A percentile compares a stretch with the other conserved stretches of the same genome.
Conservation (phyloP, 2,329 filamentous ascomycete species). For the Botrytis medusae region DNA sequence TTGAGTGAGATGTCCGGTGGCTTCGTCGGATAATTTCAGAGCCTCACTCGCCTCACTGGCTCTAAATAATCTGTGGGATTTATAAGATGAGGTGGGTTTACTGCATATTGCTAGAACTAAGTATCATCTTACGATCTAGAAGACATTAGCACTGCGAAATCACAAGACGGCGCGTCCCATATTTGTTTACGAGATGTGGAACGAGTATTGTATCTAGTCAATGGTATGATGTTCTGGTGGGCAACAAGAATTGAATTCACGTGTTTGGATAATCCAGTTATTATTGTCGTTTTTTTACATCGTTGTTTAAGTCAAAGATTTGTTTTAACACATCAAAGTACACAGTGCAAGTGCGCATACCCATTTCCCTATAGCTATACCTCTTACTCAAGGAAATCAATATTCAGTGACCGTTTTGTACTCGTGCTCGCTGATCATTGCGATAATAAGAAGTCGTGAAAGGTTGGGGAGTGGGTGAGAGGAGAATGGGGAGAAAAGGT, state of each 20-base stretch:
- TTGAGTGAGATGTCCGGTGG: neutral
- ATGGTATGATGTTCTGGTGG: neutral
- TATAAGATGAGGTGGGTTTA: neutral
- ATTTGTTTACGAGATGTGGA: neutral
- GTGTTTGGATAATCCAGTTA: neutral
- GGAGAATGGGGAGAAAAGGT: neutral
- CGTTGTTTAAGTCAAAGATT: neutral
- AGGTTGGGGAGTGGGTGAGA: neutral
- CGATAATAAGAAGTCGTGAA: neutral
- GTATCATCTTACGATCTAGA: neutral
- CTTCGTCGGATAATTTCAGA: neutral
- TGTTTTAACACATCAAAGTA: neutral
- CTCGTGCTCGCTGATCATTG: neutral
- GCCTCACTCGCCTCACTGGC: neutral
- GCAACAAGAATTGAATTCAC: neutral
- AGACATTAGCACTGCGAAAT: neutral
- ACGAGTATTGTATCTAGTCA: neutral
- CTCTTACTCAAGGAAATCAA: neutral
- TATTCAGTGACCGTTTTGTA: neutral
- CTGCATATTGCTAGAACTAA: neutral
- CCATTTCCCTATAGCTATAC: too few relatives aligned
- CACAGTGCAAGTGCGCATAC: neutral
- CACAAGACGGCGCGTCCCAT: neutral
- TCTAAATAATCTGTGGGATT: neutral
- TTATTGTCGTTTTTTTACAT: neutral